Evolutionary conservation across 176 grass and related monocot species (phyloP).

Genomic region (Oryza coarctata): DNA sequence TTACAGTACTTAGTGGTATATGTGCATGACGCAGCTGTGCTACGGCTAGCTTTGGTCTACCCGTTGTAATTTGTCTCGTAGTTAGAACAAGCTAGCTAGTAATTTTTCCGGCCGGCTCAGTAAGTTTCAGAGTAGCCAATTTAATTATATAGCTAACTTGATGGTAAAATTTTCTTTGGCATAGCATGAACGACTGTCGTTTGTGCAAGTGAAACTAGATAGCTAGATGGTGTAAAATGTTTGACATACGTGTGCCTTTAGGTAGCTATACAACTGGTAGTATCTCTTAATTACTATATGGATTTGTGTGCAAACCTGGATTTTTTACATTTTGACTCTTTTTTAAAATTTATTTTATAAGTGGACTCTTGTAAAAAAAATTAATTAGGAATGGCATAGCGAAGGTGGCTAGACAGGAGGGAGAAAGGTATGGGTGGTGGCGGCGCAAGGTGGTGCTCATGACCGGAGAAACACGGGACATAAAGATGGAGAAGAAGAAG

Average conservation of each 20-base stretch:
- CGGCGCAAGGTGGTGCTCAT: too few relatives aligned
- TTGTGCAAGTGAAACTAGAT: not conserved
- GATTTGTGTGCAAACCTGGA: too few relatives aligned
- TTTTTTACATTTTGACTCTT: too few relatives aligned
- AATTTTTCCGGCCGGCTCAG: not conserved
- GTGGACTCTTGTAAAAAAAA: too few relatives aligned
- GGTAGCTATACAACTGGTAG: not conserved
- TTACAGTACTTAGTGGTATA: not conserved
- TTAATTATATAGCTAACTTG: not conserved
- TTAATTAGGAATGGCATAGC: too few relatives aligned
- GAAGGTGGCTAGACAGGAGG: too few relatives aligned
- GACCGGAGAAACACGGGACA: too few relatives aligned
- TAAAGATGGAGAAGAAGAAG: too few relatives aligned
- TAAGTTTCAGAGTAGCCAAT: not conserved
- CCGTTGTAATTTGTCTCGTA: not conserved
- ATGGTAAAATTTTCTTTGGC: not conserved
- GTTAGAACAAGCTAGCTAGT: not conserved
- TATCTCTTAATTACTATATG: not conserved
- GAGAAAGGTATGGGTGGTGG: too few relatives aligned
- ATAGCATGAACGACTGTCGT: not conserved
- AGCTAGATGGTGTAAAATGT: not conserved
- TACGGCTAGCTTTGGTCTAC: not conserved
- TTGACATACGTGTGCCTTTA: not conserved
- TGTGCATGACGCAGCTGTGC: not conserved
- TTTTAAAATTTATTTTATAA: too few relatives aligned